These are phyloP conservation scores for Amylostereum chailletii DNA, from an alignment of 1,284 basidiomycete species.

Conservation along the genomic window DNA sequence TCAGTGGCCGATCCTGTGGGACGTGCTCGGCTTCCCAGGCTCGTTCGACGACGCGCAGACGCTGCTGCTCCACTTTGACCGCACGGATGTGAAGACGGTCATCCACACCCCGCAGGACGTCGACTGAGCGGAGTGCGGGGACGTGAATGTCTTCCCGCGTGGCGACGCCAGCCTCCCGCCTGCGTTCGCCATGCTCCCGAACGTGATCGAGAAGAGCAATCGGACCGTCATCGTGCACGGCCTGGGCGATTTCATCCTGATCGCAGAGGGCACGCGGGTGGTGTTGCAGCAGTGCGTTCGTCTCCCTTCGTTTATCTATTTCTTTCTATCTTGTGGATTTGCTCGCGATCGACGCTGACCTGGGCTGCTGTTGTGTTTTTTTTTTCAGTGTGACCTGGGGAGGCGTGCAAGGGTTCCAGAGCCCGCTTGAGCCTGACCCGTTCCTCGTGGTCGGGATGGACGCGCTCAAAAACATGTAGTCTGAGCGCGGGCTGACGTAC, in stretches of 20 bases:
- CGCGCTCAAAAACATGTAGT: constrained; percentile 52
- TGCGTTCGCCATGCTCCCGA: constrained; percentile 55
- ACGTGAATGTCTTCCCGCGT: constrained; percentile 49
- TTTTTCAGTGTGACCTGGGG: constrained; percentile 32
- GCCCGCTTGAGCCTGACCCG: constrained; percentile 51
- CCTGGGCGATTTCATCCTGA: constrained; percentile 60
- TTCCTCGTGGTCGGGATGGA: constrained; percentile 66
- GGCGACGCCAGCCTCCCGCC: constrained; percentile 57
- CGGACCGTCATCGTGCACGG: constrained; percentile 67
- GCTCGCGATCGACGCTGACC: too few species aligned
- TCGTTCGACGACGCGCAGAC: constrained; percentile 43
- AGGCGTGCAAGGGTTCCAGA: constrained; percentile 66
- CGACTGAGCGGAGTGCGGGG: constrained; percentile 57
- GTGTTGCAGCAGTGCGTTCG: too few species aligned
- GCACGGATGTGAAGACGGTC: constrained; percentile 58
- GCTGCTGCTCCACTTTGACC: constrained; percentile 54
- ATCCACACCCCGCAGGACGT: constrained; percentile 63
- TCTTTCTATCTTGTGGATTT: too few species aligned
- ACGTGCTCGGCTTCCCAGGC: constrained; percentile 72
- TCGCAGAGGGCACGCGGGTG: constrained; percentile 43
- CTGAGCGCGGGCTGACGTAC: constrained; percentile 60
- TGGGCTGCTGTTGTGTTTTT: too few species aligned
- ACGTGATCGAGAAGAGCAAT: constrained; percentile 67
- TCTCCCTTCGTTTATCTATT: too few species aligned
- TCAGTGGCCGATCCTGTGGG: constrained; percentile 56